Percentiles rank a stretch among this genome's conserved stretches.
Evolutionary conservation across 768 basidiomycete species (phyloP).

Genomic region (Roridomyces roridus): DNA sequence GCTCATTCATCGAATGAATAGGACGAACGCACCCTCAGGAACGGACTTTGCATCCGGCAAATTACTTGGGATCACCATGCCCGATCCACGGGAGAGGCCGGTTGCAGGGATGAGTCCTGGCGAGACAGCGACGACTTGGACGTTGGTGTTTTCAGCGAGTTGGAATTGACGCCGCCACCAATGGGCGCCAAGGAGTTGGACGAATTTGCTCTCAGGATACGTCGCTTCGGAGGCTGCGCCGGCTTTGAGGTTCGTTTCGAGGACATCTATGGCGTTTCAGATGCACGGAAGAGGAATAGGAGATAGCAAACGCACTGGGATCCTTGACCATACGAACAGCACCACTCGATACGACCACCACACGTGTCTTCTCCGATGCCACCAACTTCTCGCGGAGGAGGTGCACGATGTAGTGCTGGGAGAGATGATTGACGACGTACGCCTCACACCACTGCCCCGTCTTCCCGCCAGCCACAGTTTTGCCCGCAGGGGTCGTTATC

Average conservation of each 20-base stretch:
- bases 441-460: slow-evolving; percentile 20
- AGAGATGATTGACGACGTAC: slow-evolving; percentile 19
- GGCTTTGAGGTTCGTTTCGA: slow-evolving; percentile 2
- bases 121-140: slow-evolving; percentile 17
- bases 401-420: slow-evolving; percentile 23
- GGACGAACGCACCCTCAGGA: background rate
- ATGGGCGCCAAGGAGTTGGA: slow-evolving; percentile 8
- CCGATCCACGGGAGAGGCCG: background rate
- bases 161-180: slow-evolving; percentile 20
- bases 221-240: background rate
- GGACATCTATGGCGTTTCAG: background rate
- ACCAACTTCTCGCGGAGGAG: slow-evolving; percentile 17
- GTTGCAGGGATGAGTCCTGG: slow-evolving; percentile 18
- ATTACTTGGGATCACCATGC: background rate
- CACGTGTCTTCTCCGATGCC: slow-evolving; percentile 3
- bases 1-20: background rate
- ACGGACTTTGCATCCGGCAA: slow-evolving; percentile 9
- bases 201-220: slow-evolving; percentile 14
- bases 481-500: background rate
- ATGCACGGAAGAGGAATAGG: background rate
- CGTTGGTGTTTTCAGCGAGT: background rate
- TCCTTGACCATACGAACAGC: slow-evolving; percentile 12
- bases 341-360: slow-evolving; percentile 22
- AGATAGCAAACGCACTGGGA: background rate
- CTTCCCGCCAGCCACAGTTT: background rate